Evolutionary conservation across 768 basidiomycete species (phyloP).

Genomic region (Lactarius hatsudake): DNA sequence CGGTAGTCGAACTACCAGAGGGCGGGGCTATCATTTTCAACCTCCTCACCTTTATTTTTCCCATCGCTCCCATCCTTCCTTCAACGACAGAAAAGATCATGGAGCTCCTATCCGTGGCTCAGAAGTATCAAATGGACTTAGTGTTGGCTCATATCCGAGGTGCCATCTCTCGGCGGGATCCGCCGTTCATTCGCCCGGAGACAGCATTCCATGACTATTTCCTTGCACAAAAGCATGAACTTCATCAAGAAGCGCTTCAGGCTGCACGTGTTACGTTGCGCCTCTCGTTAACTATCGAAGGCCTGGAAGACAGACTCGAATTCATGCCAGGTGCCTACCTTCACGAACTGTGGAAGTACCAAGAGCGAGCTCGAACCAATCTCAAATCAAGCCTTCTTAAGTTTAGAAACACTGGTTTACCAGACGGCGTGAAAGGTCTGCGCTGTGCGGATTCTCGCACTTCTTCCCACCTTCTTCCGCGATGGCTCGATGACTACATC

Average conservation of each 20-base stretch:
- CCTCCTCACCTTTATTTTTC: no score
- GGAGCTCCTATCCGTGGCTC: not conserved
- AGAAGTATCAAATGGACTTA: not conserved
- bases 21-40: no score
- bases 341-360: not conserved
- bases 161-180: not conserved
- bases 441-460: not conserved
- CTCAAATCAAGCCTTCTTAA: not conserved
- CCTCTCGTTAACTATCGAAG: not conserved
- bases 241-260: not conserved
- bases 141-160: not conserved
- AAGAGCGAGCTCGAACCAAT: not conserved
- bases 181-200: not conserved
- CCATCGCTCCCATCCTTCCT: not conserved
- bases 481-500: not conserved
- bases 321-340: slow-evolving; percentile 1
- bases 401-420: not conserved
- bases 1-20: no score
- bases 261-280: not conserved
- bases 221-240: not conserved
- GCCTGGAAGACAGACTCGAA: no score
- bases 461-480: not conserved
- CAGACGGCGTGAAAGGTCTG: not conserved
- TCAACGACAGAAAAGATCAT: not conserved
- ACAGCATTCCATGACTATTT: not conserved